Evolutionary conservation across 73 alveolate species (phyloP), one percentile per base, ranked within the genome.

Genomic region (Paramecium sonneborni): DNA sequence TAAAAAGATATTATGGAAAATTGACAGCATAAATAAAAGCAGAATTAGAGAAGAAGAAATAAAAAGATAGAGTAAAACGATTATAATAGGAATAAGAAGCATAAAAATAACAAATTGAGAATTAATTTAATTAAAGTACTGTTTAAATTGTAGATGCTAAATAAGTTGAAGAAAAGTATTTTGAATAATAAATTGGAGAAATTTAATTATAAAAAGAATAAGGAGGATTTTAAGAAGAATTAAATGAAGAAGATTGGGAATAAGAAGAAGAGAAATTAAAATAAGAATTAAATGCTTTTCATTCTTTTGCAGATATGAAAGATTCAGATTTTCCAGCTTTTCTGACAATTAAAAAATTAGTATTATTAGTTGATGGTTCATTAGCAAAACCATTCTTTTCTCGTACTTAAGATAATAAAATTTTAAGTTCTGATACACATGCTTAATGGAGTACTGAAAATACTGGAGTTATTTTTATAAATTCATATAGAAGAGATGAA

Each of bases 331-430:
- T 97, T 91, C 99, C 99, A 24, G 93, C 96, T 5, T 97, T 97
- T 85, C 39, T 95, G 24, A 96, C 98, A n/a, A 96, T 96, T 0
- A 96, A 95, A 91, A 91, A 93, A 85, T 43, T 96, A n/a, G 72
- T 97, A 2, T 86, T 95, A 82, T 89, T 97, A 96, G 55, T 97
- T n/a, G 99, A 97, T 85, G 98, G 97, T 2, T 92, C 97, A 32
- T 70, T 95, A 9, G 30, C 38, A 39, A 91, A 89, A 41, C 98
- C 99, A 30, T 97, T 97, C 96, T 97, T 97, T 92, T 58, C 92
- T 20, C 88, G 98, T 39, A 95, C 94, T 43, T 23, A 55, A 15
- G 93, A 93, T 58, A 94, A 95, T 28, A 88, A 96, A 67, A 92
- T 96, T 26, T 57, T 95, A 6, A 97, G 97, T 4, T 41, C 95